Percentiles rank a stretch among this genome's conserved stretches.
These are phyloP conservation scores for Penicillium hordei DNA, from an alignment of 2,329 filamentous ascomycete genomes.

Conservation along the genomic window DNA sequence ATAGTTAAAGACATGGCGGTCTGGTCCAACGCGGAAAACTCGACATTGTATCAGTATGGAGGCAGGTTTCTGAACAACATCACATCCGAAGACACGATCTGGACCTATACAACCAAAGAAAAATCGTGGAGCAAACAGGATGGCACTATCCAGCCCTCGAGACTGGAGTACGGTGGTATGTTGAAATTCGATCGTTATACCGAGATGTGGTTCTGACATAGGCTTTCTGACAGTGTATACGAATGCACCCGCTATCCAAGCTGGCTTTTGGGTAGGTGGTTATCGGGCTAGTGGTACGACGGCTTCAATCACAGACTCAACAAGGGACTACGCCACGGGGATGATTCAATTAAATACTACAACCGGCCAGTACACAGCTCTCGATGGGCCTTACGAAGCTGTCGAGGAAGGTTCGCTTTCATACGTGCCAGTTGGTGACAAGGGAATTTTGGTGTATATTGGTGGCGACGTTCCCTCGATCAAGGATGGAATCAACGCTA, in stretches of 20 bases:
- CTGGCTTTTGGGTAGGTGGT: conserved; percentile 15
- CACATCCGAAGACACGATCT: too few relatives aligned
- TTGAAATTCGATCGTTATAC: background rate
- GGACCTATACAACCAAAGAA: background rate
- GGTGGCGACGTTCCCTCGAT: conserved; percentile 20
- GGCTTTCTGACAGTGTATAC: conserved; percentile 4
- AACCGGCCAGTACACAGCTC: conserved; percentile 4
- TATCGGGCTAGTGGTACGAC: conserved; percentile 13
- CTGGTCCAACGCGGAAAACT: too few relatives aligned
- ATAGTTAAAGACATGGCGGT: too few relatives aligned
- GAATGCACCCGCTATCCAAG: conserved; percentile 12
- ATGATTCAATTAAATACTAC: conserved; percentile 20
- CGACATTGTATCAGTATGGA: too few relatives aligned
- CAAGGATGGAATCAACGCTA: conserved; percentile 12
- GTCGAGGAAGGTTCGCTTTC: conserved; percentile 14
- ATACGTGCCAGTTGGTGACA: conserved; percentile 11
- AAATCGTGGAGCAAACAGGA: conserved; percentile 10
- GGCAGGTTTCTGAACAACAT: too few relatives aligned
- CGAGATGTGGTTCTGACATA: background rate
- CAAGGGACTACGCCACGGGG: conserved; percentile 3
- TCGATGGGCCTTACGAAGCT: conserved; percentile 11
- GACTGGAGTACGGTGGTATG: conserved; percentile 11
- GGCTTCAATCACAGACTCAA: conserved; percentile 12
- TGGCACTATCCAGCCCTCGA: conserved; percentile 11
- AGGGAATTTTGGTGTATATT: conserved; percentile 16